Conservation (phyloP, 306 rosid species). For the Begonia loranthoides region DNA sequence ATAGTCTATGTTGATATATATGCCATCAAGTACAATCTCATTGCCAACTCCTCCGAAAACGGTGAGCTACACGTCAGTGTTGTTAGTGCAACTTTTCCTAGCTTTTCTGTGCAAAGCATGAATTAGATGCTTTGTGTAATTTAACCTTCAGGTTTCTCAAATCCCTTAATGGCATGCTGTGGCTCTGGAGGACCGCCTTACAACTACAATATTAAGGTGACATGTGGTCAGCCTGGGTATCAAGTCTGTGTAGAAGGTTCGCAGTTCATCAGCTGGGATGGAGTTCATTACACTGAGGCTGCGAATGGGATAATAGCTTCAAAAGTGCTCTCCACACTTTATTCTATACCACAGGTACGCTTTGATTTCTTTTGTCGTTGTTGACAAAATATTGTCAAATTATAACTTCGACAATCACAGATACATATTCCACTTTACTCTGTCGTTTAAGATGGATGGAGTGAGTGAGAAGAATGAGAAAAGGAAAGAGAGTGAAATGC, state of each 20-base stretch:
- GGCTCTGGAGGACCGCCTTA: slow-evolving; percentile 89
- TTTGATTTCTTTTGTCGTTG: slow-evolving; percentile 58
- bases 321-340: slow-evolving; percentile 40
- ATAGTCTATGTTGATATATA: slow-evolving; percentile 72
- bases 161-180: slow-evolving; percentile 77
- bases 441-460: too few relatives aligned
- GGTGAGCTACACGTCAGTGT: slow-evolving; percentile 24
- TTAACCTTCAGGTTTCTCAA: slow-evolving; percentile 46
- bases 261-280: slow-evolving; percentile 63
- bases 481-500: too few relatives aligned
- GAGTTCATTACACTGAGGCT: slow-evolving; percentile 62
- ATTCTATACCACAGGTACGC: slow-evolving; percentile 49
- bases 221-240: slow-evolving; percentile 69
- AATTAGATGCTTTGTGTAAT: background rate
- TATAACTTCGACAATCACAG: background rate
- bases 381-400: too few relatives aligned
- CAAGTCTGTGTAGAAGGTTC: slow-evolving; percentile 57
- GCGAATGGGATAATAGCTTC: slow-evolving; percentile 59
- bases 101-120: background rate
- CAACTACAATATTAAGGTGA: slow-evolving; percentile 49
- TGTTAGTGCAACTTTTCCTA: too few relatives aligned
- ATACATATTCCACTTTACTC: too few relatives aligned
- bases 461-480: too few relatives aligned
- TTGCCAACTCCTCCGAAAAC: slow-evolving; percentile 48
- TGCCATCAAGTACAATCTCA: slow-evolving; percentile 60